These are phyloP conservation scores for Colletotrichum musicola DNA, from an alignment of 2,329 filamentous ascomycete genomes.

Conservation along the genomic window DNA sequence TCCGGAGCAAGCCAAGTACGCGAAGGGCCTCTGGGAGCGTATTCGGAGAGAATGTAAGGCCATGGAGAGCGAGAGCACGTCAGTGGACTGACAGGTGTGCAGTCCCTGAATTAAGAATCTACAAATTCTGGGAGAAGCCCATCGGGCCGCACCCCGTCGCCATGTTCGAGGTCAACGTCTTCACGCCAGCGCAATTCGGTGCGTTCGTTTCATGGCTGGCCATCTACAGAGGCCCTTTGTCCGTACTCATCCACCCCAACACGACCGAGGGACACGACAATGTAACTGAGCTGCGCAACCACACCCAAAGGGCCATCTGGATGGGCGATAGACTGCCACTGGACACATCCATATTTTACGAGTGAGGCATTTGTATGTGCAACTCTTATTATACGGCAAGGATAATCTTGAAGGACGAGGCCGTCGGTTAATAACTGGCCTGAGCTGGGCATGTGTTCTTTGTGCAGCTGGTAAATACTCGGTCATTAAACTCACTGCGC, in stretches of 20 bases:
- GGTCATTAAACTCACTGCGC: too few relatives aligned
- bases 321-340: slow-evolving; percentile 76
- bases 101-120: slow-evolving; percentile 90
- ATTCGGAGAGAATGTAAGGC: slow-evolving; percentile 82
- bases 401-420: too few relatives aligned
- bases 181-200: slow-evolving; percentile 88
- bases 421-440: too few relatives aligned
- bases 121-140: slow-evolving; percentile 80
- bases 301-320: slow-evolving; percentile 79
- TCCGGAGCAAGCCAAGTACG: slow-evolving; percentile 73
- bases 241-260: slow-evolving; percentile 86
- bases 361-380: background rate
- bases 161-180: slow-evolving; percentile 95
- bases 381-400: too few relatives aligned
- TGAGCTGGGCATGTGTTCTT: too few relatives aligned
- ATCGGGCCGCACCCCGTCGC: slow-evolving; percentile 85
- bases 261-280: slow-evolving; percentile 62
- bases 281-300: slow-evolving; percentile 63
- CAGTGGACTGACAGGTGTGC: slow-evolving; percentile 6
- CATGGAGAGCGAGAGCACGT: background rate
- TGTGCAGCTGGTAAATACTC: too few relatives aligned
- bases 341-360: slow-evolving; percentile 52
- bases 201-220: slow-evolving; percentile 90
- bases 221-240: slow-evolving; percentile 84
- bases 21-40: slow-evolving; percentile 79